Percentiles rank a stretch among this genome's conserved stretches.
phyloP scores from a whole-genome alignment of 2,329 filamentous ascomycete genomes.

The Colletotrichum phormii region DNA sequence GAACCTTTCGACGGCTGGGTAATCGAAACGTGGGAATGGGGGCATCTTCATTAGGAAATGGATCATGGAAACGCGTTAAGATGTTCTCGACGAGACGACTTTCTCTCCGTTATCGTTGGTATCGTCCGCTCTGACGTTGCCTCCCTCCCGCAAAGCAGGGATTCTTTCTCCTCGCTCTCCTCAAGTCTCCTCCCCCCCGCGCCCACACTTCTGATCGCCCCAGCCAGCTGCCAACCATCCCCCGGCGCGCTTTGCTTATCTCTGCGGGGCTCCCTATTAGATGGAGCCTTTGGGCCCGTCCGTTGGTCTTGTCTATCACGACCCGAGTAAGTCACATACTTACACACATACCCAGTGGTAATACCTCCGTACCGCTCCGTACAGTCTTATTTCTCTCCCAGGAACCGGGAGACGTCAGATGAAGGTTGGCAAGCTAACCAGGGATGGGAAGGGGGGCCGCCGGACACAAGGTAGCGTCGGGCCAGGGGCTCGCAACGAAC shows the following conservation, averaged over 20 bases:
- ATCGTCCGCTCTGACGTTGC: slow-evolving; percentile 26
- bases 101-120: slow-evolving; percentile 30
- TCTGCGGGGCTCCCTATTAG: slow-evolving; percentile 22
- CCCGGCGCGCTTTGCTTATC: slow-evolving; percentile 31
- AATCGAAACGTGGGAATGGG: slow-evolving; percentile 12
- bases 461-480: slow-evolving; percentile 5
- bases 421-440: slow-evolving; percentile 23
- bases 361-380: background rate
- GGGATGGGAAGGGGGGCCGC: slow-evolving; percentile 7
- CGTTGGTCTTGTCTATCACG: slow-evolving; percentile 29
- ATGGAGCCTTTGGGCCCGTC: background rate
- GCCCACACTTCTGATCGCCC: slow-evolving; percentile 24
- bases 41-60: background rate
- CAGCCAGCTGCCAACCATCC: slow-evolving; percentile 23
- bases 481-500: slow-evolving; percentile 3
- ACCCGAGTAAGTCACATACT: slow-evolving; percentile 33
- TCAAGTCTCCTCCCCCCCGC: slow-evolving; percentile 10
- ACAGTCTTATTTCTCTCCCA: slow-evolving; percentile 4
- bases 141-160: slow-evolving; percentile 2
- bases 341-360: slow-evolving; percentile 5
- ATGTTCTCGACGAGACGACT: background rate
- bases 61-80: background rate
- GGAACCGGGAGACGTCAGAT: slow-evolving; percentile 34
- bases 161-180: background rate
- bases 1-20: background rate